Base-by-base conservation (phyloP, 1,139 yeast genomes). In the Blastobotrys raffinosifermentans region DNA sequence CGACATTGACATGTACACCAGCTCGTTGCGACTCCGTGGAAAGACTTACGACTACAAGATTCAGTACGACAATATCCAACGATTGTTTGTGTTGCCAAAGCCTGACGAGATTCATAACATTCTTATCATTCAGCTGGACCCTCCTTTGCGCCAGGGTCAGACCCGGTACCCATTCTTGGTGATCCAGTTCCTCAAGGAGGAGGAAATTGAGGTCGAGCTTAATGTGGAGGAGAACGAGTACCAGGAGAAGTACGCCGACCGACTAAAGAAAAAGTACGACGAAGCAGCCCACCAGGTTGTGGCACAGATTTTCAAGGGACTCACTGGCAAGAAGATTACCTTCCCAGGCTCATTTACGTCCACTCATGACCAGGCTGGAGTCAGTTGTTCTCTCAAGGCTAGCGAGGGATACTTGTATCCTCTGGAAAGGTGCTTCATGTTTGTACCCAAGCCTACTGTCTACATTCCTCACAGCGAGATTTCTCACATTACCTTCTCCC, bases 11-110 rank as follows among this genome's bases (percentile, higher is more conserved):
- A 82, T 91, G 81, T 91, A 85, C 63, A 80, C 86, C 31, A 75
- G 77, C 19, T 84, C 94, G 31, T 75, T 93, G 63, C 79, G 98
- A 60, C 72, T 91, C 41, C 80, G 98, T 56, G 99, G 99, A 61
- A 91, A 91, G 64, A 91, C 98, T 2, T 91, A 93, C 64, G 98
- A 91, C 62, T 93, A 91, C 72, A 93, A 91, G 65, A 75, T 93
- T 43, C 96, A 85, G 59, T 91, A 85, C 64, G 74, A 80, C 55
- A 94, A 86, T 57, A 81, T 91, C 48, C 96, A 89, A 61, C 73
- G 96, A 55, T 77, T 91, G 35, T 91, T 91, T 53, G 77, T 94
- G 15, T 71, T 91, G 47, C 98, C 98, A 25, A 87, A 87, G 57
- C 89, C 95, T 1, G 98, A 93, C 60, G 96, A 87, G 45, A 71